Percentiles rank a stretch among this genome's conserved stretches.
phyloP scores from a whole-genome alignment of 2,329 filamentous ascomycete genomes.

The Hymenoscyphus fructigenus region DNA sequence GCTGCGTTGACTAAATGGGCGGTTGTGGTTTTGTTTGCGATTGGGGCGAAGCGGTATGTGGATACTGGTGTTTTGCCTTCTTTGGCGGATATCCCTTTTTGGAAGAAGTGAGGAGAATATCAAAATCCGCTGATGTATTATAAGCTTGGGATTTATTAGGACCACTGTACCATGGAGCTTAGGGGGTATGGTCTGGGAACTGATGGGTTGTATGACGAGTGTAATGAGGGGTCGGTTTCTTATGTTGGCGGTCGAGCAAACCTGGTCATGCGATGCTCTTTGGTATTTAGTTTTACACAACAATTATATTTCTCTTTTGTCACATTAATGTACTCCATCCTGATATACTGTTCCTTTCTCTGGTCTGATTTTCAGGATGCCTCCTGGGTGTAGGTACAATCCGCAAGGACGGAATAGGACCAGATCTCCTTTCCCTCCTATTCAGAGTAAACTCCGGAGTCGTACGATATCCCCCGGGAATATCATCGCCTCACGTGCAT shows the following conservation, averaged over 20 bases:
- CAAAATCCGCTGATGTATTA: not conserved
- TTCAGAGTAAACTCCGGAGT: too few relatives aligned
- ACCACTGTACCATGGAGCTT: not conserved
- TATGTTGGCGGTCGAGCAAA: not conserved
- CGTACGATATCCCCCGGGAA: too few relatives aligned
- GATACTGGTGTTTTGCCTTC: constrained; percentile 5
- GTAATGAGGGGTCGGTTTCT: not conserved
- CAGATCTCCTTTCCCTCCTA: too few relatives aligned
- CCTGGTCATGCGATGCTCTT: too few relatives aligned
- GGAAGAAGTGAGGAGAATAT: constrained; percentile 2
- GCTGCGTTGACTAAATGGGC: constrained; percentile 54
- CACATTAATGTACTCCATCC: too few relatives aligned
- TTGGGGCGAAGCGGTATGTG: constrained; percentile 21
- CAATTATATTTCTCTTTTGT: too few relatives aligned
- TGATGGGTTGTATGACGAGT: not conserved
- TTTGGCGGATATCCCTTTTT: constrained; percentile 6
- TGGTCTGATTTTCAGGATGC: too few relatives aligned
- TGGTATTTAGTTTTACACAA: too few relatives aligned
- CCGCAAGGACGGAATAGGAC: too few relatives aligned
- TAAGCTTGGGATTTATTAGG: not conserved
- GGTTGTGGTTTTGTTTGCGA: constrained; percentile 40
- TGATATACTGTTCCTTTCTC: too few relatives aligned
- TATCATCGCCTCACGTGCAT: too few relatives aligned
- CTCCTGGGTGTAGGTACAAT: too few relatives aligned
- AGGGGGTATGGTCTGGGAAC: not conserved